Conservation (phyloP, 441 rosid genomes). For the Theobroma grandiflorum region DNA sequence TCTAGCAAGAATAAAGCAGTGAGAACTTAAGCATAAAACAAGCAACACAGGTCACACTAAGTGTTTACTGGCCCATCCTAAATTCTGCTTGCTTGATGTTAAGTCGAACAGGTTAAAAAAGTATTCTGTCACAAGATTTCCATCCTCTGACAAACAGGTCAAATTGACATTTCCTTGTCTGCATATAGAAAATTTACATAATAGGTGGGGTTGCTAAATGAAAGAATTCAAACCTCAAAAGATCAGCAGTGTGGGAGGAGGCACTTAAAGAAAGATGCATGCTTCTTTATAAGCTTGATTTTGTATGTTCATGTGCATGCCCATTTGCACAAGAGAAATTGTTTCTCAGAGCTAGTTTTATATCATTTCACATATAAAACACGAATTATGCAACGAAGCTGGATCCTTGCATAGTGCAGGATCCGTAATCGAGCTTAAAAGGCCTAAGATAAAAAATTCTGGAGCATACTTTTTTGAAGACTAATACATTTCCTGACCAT, state of each 20-base stretch:
- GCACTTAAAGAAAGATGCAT: not conserved
- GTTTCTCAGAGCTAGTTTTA: not conserved
- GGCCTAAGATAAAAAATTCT: not conserved
- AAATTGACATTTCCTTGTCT: not conserved
- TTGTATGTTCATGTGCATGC: not conserved
- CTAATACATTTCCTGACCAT: not conserved
- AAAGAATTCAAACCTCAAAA: conserved; percentile 1
- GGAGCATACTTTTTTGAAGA: not conserved
- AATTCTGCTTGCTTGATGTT: not conserved
- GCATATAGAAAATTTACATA: not conserved
- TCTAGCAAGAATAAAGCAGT: not conserved
- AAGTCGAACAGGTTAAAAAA: not conserved
- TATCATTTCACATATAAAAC: not conserved
- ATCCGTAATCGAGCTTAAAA: not conserved
- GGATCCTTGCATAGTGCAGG: not conserved
- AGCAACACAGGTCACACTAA: not conserved
- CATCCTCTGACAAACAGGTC: not conserved
- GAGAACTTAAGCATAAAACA: conserved; percentile 17
- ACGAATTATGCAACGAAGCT: conserved; percentile 9
- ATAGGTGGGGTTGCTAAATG: not conserved
- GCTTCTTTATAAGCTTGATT: not conserved
- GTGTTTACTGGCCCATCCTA: not conserved
- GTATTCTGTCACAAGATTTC: not conserved
- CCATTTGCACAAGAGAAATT: not conserved
- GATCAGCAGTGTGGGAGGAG: not conserved